Evolutionary conservation across 2,329 filamentous ascomycete species (phyloP).

Genomic region (Trichoderma semiorbis): DNA sequence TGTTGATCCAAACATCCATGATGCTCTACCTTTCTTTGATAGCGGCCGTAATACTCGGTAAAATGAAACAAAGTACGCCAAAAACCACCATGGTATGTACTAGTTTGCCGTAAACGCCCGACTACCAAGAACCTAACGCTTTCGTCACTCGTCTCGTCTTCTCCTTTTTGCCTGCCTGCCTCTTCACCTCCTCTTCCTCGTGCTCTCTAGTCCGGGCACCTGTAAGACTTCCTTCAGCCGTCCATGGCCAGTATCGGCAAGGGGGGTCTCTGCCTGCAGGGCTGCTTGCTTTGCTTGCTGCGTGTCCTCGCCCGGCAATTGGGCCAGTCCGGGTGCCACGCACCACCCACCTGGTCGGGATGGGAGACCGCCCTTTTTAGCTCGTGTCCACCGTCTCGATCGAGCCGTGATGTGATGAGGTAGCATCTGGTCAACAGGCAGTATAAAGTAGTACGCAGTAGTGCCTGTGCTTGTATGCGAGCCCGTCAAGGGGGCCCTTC

Average conservation of each 20-base stretch:
- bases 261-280: slow-evolving; percentile 3
- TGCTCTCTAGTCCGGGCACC: background rate
- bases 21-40: background rate
- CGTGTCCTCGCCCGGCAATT: slow-evolving; percentile 17
- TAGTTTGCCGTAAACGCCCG: background rate
- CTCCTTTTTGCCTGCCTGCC: background rate
- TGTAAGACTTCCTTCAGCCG: background rate
- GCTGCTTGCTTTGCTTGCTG: slow-evolving; percentile 15
- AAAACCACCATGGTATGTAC: background rate
- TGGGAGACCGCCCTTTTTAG: slow-evolving; percentile 19
- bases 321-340: slow-evolving; percentile 14
- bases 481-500: background rate
- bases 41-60: background rate
- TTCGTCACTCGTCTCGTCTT: background rate
- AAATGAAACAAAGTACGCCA: background rate
- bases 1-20: background rate
- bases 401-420: slow-evolving; percentile 5
- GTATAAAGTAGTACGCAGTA: background rate
- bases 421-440: background rate
- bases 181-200: background rate
- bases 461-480: background rate
- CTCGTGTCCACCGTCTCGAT: slow-evolving; percentile 15
- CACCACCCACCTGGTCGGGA: slow-evolving; percentile 18
- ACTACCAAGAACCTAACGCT: background rate
- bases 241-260: background rate